Evolutionary conservation across 345 rosid genomes (phyloP).

Genomic region (Rhodamnia rubescens): DNA sequence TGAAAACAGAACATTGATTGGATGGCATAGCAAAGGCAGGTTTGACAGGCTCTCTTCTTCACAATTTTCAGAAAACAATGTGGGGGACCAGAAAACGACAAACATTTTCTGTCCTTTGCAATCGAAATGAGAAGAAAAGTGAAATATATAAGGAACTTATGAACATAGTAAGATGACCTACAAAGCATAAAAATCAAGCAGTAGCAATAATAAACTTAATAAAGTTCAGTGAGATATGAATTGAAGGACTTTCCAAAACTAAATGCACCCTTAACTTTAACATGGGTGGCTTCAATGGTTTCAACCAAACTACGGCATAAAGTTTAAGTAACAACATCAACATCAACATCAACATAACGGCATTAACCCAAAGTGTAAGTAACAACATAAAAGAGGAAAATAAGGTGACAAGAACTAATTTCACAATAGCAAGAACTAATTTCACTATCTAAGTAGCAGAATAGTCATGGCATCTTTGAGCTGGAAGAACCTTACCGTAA

Average conservation of each 20-base stretch:
- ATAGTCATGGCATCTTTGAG: neutral
- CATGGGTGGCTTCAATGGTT: neutral
- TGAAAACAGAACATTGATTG: neutral
- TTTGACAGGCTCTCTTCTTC: neutral
- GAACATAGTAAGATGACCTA: neutral
- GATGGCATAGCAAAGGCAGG: neutral
- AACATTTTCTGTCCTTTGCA: neutral
- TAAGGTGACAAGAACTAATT: neutral
- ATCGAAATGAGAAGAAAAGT: neutral
- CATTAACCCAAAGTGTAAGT: no score
- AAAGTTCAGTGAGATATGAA: neutral
- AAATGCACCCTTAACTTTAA: neutral
- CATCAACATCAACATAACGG: no score
- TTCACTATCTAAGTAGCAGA: neutral
- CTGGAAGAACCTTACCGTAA: slow-evolving; percentile 36
- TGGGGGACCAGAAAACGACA: neutral
- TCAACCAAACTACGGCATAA: neutral
- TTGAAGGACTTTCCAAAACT: neutral
- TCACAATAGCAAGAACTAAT: neutral
- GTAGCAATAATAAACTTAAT: neutral
- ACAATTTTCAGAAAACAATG: neutral
- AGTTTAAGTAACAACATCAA: neutral
- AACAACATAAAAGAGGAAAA: neutral
- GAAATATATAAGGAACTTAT: neutral
- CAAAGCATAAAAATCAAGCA: neutral